Percentiles rank a stretch among this genome's conserved stretches.
phyloP scores from a whole-genome alignment of 148 eudicot genomes.

The Spergularia bocconei region DNA sequence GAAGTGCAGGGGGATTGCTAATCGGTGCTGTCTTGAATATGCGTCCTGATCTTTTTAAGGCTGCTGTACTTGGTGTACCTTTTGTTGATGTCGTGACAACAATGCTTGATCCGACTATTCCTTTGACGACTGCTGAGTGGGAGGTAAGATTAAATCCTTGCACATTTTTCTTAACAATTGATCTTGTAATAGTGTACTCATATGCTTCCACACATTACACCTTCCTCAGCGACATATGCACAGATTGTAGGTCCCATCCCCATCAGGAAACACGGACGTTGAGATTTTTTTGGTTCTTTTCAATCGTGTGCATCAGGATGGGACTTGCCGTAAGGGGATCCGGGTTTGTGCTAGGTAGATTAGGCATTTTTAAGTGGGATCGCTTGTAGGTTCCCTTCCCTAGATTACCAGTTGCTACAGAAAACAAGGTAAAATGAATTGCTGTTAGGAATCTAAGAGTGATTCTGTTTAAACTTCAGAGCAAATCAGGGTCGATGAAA shows the following conservation, averaged over 20 bases:
- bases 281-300: not conserved
- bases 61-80: slow-evolving; percentile 89
- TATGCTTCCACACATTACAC: not conserved
- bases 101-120: slow-evolving; percentile 97
- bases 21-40: slow-evolving; percentile 90
- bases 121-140: slow-evolving; percentile 91
- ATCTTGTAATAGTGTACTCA: not conserved
- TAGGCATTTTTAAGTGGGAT: not conserved
- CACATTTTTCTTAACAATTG: not conserved
- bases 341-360: not conserved
- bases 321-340: no score
- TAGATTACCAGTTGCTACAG: not conserved
- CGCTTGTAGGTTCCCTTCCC: not conserved
- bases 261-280: no score
- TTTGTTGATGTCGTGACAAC: slow-evolving; percentile 90
- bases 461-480: not conserved
- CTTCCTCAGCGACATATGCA: slow-evolving; percentile 1
- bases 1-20: slow-evolving; percentile 98
- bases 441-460: not conserved
- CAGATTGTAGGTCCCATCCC: not conserved
- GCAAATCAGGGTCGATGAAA: not conserved
- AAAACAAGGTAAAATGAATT: not conserved
- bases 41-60: slow-evolving; percentile 94
- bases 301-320: no score
- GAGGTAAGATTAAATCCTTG: slow-evolving; percentile 50